These are phyloP conservation scores for Mycena indigotica DNA, from an alignment of 768 basidiomycete species.

Conservation along the genomic window DNA sequence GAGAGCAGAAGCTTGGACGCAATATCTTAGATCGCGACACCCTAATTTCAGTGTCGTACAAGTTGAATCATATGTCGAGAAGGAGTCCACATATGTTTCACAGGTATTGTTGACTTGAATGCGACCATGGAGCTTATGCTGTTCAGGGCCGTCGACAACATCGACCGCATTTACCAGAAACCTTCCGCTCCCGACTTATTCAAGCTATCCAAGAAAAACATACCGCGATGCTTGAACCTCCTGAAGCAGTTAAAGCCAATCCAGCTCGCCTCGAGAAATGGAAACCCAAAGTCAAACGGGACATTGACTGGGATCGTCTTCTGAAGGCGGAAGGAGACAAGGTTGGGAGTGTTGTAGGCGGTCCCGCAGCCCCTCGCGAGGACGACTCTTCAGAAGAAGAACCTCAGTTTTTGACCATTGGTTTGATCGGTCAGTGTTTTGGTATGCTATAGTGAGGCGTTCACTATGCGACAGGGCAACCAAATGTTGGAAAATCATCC, in stretches of 20 bases:
- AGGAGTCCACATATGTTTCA: constrained; percentile 38
- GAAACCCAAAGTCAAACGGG: constrained; percentile 62
- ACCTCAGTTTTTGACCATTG: constrained; percentile 72
- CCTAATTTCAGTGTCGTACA: constrained; percentile 64
- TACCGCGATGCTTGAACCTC: constrained; percentile 65
- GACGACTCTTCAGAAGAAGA: constrained; percentile 38
- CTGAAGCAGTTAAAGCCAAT: constrained; percentile 53
- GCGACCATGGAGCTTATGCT: neutral
- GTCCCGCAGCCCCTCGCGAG: constrained; percentile 38
- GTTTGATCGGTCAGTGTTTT: constrained; percentile 64
- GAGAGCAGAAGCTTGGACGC: constrained; percentile 66
- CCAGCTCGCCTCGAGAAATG: constrained; percentile 58
- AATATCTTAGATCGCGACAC: constrained; percentile 55
- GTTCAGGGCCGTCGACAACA: constrained; percentile 43
- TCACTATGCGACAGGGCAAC: constrained; percentile 61
- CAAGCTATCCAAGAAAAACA: constrained; percentile 68
- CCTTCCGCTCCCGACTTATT: constrained; percentile 67
- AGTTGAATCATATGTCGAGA: constrained; percentile 76
- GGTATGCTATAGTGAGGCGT: neutral
- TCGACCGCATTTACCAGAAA: constrained; percentile 69
- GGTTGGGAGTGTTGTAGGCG: constrained; percentile 49
- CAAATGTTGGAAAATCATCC: constrained; percentile 95
- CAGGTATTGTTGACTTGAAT: constrained; percentile 29
- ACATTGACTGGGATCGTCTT: constrained; percentile 77
- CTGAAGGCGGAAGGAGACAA: constrained; percentile 45